Evolutionary conservation across 2,329 filamentous ascomycete species (phyloP).

Genomic region (Fusarium austroafricanum): DNA sequence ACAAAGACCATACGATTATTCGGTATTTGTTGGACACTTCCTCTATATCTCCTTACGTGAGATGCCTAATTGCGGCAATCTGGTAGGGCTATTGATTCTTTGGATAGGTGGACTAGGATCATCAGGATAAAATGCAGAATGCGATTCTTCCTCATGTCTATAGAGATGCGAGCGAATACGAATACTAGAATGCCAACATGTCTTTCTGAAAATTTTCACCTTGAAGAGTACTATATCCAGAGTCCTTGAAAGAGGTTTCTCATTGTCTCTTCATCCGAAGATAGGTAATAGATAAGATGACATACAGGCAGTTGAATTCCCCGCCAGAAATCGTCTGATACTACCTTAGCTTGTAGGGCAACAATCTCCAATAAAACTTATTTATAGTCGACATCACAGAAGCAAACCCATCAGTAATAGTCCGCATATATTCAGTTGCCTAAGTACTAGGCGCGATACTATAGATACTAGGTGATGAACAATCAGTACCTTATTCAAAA

Average conservation of each 20-base stretch:
- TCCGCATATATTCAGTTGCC: too few relatives aligned
- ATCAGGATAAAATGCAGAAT: neutral
- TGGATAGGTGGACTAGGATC: neutral
- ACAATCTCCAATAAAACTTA: neutral
- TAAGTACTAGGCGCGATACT: neutral
- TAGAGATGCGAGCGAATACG: constrained; percentile 35
- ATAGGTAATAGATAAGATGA: neutral
- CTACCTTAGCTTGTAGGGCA: too few relatives aligned
- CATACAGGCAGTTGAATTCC: neutral
- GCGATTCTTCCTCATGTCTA: neutral
- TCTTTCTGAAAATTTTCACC: neutral
- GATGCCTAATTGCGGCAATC: constrained; percentile 10
- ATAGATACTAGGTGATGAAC: too few relatives aligned
- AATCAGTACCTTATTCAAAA: neutral
- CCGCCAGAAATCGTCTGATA: too few relatives aligned
- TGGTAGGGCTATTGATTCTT: constrained; percentile 10
- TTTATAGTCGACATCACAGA: too few relatives aligned
- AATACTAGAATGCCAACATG: constrained; percentile 14
- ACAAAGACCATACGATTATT: constrained; percentile 45
- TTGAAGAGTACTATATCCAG: neutral
- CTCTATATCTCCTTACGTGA: neutral
- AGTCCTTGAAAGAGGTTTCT: neutral
- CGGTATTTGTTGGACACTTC: constrained; percentile 41
- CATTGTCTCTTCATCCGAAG: neutral
- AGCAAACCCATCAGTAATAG: too few relatives aligned